phyloP scores from a whole-genome alignment of 2,329 filamentous ascomycete genomes.

The Monilinia vaccinii-corymbosi region DNA sequence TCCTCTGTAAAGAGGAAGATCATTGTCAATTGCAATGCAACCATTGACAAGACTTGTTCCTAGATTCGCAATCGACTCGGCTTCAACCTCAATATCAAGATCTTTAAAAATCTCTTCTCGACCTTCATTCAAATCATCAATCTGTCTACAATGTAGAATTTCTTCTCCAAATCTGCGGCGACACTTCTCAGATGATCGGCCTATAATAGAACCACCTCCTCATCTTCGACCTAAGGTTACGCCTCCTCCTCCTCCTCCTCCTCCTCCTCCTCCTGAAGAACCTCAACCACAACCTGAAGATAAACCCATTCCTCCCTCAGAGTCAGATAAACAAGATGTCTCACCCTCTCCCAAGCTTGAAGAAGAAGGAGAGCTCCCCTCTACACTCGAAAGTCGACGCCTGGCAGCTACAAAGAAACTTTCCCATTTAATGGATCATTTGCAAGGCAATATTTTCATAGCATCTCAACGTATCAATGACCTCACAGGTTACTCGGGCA shows the following conservation, averaged over 20 bases:
- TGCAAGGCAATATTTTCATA: conserved; percentile 76
- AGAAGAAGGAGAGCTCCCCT: conserved; percentile 34
- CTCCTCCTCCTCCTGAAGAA: conserved; percentile 6
- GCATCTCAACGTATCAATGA: conserved; percentile 87
- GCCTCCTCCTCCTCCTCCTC: neutral
- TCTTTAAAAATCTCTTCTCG: conserved; percentile 17
- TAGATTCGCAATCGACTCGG: conserved; percentile 25
- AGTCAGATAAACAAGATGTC: neutral
- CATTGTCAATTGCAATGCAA: conserved; percentile 23
- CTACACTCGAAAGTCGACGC: conserved; percentile 37
- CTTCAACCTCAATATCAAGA: conserved; percentile 16
- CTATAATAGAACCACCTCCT: neutral
- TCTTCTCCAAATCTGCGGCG: conserved; percentile 31
- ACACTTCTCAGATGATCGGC: conserved; percentile 24
- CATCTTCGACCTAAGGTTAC: conserved; percentile 6
- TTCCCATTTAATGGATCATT: conserved; percentile 72
- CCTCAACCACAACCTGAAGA: conserved; percentile 5
- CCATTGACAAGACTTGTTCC: conserved; percentile 25
- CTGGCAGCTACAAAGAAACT: conserved; percentile 41
- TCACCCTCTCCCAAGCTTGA: conserved; percentile 1
- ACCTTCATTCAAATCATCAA: conserved; percentile 26
- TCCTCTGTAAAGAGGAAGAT: neutral
- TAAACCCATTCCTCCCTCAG: neutral
- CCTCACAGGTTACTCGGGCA: conserved; percentile 86
- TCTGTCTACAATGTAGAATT: conserved; percentile 34